A percentile compares a stretch with the other conserved stretches of the same genome.
phyloP scores from a whole-genome alignment of 148 eudicot genomes.

The Spergularia marina region DNA sequence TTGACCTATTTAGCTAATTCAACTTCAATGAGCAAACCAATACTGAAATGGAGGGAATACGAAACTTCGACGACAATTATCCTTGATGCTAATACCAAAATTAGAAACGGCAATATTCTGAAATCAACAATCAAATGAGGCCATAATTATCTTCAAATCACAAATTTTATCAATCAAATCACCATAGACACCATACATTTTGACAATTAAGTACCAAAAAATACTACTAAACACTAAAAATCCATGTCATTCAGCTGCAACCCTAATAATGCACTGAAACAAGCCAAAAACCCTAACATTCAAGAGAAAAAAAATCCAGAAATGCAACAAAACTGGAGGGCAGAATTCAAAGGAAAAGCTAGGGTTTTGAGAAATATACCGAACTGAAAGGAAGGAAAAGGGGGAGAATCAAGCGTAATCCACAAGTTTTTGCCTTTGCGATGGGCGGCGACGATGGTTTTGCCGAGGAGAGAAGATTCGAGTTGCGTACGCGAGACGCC shows the following conservation, averaged over 20 bases:
- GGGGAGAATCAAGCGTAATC: slow-evolving; percentile 92
- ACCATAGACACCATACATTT: too few relatives aligned
- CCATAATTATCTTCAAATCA: too few relatives aligned
- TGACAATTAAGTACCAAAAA: too few relatives aligned
- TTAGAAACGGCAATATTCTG: too few relatives aligned
- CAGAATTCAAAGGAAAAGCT: slow-evolving; percentile 3
- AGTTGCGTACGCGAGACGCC: slow-evolving; percentile 64
- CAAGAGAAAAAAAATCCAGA: not conserved
- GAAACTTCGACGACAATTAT: not conserved
- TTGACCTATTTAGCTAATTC: not conserved
- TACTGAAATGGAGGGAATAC: not conserved
- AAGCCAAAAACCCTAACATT: slow-evolving; percentile 15
- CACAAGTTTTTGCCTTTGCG: slow-evolving; percentile 97
- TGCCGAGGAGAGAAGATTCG: slow-evolving; percentile 57
- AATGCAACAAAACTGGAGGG: not conserved
- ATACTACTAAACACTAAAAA: too few relatives aligned
- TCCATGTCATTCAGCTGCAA: not conserved
- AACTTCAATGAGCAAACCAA: not conserved
- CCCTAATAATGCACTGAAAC: not conserved
- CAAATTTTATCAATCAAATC: too few relatives aligned
- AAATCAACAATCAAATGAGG: too few relatives aligned
- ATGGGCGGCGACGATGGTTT: slow-evolving; percentile 75
- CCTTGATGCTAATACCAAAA: too few relatives aligned
- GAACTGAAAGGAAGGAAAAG: slow-evolving; percentile 89
- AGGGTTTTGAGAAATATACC: slow-evolving; percentile 52